Conservation (phyloP, 805 yeast genomes). For the Metschnikowia koreensis region DNA sequence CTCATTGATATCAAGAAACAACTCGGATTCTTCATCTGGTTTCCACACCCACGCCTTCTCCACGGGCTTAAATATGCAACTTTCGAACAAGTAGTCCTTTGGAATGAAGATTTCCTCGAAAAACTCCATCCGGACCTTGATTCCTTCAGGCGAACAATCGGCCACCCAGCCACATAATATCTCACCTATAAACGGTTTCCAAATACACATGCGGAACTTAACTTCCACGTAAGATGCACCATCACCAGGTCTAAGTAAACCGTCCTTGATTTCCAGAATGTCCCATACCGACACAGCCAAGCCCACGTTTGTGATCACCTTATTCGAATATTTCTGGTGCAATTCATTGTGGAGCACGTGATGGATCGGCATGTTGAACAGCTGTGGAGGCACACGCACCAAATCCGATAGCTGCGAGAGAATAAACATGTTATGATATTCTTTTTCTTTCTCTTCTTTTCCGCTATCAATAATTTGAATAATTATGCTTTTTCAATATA, state of each 20-base stretch:
- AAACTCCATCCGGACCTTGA: slow-evolving; percentile 79
- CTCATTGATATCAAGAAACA: slow-evolving; percentile 87
- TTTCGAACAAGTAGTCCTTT: slow-evolving; percentile 74
- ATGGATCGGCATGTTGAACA: slow-evolving; percentile 69
- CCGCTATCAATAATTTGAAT: too few relatives aligned
- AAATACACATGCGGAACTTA: slow-evolving; percentile 71
- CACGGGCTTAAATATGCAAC: slow-evolving; percentile 58
- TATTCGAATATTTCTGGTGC: slow-evolving; percentile 81
- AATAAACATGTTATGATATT: slow-evolving; percentile 62
- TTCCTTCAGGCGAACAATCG: slow-evolving; percentile 83
- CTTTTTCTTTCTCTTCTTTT: not conserved
- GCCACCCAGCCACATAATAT: slow-evolving; percentile 90
- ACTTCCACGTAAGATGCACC: slow-evolving; percentile 83
- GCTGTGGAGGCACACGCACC: slow-evolving; percentile 83
- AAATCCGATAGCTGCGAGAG: slow-evolving; percentile 78
- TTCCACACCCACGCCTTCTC: slow-evolving; percentile 98
- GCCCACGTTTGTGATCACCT: slow-evolving; percentile 80
- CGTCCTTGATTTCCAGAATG: slow-evolving; percentile 76
- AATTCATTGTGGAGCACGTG: slow-evolving; percentile 77
- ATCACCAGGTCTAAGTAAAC: slow-evolving; percentile 89
- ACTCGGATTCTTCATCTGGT: slow-evolving; percentile 66
- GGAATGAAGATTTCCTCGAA: slow-evolving; percentile 94
- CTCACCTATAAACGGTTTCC: slow-evolving; percentile 95
- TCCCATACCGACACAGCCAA: slow-evolving; percentile 85
- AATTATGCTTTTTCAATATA: too few relatives aligned